These are phyloP conservation scores for Canna indica DNA, from an alignment of 176 grass and related monocot genomes.

Conservation along the genomic window DNA sequence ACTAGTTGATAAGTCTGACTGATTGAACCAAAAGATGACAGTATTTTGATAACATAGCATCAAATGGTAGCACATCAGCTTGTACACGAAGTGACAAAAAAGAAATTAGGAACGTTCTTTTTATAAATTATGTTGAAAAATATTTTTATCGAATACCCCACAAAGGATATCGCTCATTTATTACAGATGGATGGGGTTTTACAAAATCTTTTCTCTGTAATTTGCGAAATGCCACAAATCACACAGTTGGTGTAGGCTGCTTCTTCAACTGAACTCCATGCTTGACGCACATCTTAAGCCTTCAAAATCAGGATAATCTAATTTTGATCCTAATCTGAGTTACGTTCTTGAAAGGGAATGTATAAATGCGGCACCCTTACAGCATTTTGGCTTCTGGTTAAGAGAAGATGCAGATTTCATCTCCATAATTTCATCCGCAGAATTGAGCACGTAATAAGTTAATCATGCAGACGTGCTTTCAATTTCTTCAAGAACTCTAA, in stretches of 20 bases:
- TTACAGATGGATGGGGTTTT: not conserved
- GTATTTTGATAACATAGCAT: too few relatives aligned
- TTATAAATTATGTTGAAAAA: not conserved
- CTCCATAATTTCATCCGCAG: too few relatives aligned
- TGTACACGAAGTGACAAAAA: too few relatives aligned
- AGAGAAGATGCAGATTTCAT: not conserved
- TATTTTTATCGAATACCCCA: not conserved
- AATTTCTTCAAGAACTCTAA: conserved; percentile 76
- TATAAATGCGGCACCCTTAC: too few relatives aligned
- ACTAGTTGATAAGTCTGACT: too few relatives aligned
- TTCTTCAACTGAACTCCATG: not conserved
- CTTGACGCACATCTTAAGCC: not conserved
- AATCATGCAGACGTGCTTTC: conserved; percentile 9
- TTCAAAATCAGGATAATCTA: not conserved
- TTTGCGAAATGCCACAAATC: not conserved
- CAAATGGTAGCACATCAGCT: too few relatives aligned
- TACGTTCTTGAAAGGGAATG: not conserved
- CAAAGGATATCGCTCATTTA: not conserved
- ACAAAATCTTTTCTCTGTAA: not conserved
- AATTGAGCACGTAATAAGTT: too few relatives aligned
- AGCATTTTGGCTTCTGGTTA: not conserved
- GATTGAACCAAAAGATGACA: too few relatives aligned
- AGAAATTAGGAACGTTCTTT: not conserved
- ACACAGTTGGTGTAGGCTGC: too few relatives aligned
- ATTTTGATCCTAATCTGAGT: not conserved